Evolutionary conservation across 352 stramenopile species (phyloP).

Genomic region (Aphanomyces cochlioides): DNA sequence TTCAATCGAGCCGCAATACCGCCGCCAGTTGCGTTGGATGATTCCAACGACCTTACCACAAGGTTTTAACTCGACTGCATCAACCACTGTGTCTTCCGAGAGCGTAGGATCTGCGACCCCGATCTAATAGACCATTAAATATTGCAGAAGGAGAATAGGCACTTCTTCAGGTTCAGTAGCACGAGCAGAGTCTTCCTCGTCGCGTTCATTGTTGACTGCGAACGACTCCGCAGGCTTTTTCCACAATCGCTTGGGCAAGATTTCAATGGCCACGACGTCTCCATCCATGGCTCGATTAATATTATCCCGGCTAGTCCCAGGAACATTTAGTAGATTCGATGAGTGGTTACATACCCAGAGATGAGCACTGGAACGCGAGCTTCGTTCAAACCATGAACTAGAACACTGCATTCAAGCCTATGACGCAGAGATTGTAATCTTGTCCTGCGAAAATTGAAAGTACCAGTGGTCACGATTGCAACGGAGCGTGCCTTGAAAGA

Average conservation of each 20-base stretch:
- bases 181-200: slow-evolving; percentile 37
- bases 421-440: not conserved
- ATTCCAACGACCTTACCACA: slow-evolving; percentile 84
- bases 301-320: slow-evolving; percentile 46
- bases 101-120: slow-evolving; percentile 66
- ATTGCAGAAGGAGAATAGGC: not conserved
- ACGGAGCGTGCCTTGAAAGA: slow-evolving; percentile 86
- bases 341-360: slow-evolving; percentile 36
- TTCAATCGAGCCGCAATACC: slow-evolving; percentile 93
- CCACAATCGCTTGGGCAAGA: slow-evolving; percentile 84
- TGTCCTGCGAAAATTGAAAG: not conserved
- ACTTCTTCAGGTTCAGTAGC: slow-evolving; percentile 15
- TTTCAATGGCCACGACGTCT: slow-evolving; percentile 95
- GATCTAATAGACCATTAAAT: slow-evolving; percentile 23
- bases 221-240: slow-evolving; percentile 74
- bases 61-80: slow-evolving; percentile 69
- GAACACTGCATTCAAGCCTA: slow-evolving; percentile 61
- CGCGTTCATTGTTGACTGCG: slow-evolving; percentile 43
- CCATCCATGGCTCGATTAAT: slow-evolving; percentile 98
- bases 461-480: slow-evolving; percentile 82
- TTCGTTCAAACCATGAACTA: slow-evolving; percentile 61
- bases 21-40: slow-evolving; percentile 91
- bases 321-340: not conserved
- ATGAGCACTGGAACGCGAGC: slow-evolving; percentile 68
- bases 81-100: slow-evolving; percentile 47